Conservation (phyloP, 495 filamentous ascomycete species). For the Lasiosphaeris hirsuta region DNA sequence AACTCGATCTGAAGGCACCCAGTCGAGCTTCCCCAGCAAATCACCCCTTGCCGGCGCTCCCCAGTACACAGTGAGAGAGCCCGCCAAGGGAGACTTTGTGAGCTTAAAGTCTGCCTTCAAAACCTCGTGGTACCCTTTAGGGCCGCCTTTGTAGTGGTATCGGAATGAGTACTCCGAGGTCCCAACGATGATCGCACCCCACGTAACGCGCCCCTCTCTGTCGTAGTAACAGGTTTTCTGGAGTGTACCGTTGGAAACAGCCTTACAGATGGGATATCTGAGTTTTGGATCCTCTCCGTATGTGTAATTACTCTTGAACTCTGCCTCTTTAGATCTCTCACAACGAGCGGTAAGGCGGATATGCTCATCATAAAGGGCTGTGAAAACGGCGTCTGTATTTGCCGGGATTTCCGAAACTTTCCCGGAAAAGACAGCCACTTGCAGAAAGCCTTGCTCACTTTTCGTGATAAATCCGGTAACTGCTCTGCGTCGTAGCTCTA, state of each 20-base stretch:
- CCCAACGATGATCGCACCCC: conserved; percentile 15
- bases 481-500: conserved; percentile 14
- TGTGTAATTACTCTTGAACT: conserved; percentile 10
- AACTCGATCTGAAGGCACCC: conserved; percentile 24
- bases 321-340: not conserved
- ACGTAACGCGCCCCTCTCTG: conserved; percentile 14
- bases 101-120: conserved; percentile 22
- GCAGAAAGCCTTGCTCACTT: conserved; percentile 4
- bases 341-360: conserved; percentile 14
- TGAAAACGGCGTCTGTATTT: conserved; percentile 2
- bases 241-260: not conserved
- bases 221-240: conserved; percentile 20
- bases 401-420: conserved; percentile 1
- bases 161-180: conserved; percentile 16
- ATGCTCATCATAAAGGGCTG: conserved; percentile 20
- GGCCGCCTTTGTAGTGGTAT: conserved; percentile 22
- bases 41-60: conserved; percentile 17
- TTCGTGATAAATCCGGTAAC: conserved; percentile 21
- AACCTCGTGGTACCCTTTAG: conserved; percentile 16
- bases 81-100: not conserved
- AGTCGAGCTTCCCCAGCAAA: conserved; percentile 12
- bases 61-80: conserved; percentile 23
- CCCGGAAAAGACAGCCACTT: conserved; percentile 16
- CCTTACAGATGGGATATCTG: conserved; percentile 13
- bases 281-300: conserved; percentile 11